Percentiles rank a stretch among this genome's conserved stretches.
Evolutionary conservation across 1,139 yeast species (phyloP).

Genomic region (Suhomyces anneliseae): DNA sequence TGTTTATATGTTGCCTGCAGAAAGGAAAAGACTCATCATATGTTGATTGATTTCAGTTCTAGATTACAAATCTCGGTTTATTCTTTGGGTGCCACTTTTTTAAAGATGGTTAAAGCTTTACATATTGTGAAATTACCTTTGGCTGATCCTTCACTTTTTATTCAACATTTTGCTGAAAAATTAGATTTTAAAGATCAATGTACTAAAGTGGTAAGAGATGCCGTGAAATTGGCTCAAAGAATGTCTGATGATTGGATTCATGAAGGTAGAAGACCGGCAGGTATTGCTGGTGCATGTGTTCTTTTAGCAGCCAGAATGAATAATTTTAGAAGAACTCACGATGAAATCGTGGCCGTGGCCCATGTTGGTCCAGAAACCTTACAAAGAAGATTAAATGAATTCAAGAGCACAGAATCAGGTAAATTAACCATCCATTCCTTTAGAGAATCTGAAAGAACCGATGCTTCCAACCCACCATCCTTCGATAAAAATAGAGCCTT

Average conservation of each 20-base stretch:
- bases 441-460: slow-evolving; percentile 47
- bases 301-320: slow-evolving; percentile 95
- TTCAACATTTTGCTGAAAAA: slow-evolving; percentile 89
- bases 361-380: slow-evolving; percentile 94
- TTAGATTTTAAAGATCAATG: slow-evolving; percentile 73
- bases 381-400: slow-evolving; percentile 86
- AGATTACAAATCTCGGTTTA: slow-evolving; percentile 87
- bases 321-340: slow-evolving; percentile 85
- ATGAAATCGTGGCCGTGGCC: slow-evolving; percentile 92
- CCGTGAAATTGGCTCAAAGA: slow-evolving; percentile 79
- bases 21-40: slow-evolving; percentile 84
- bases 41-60: slow-evolving; percentile 93
- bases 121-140: slow-evolving; percentile 76
- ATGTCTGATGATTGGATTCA: slow-evolving; percentile 96
- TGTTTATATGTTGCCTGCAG: slow-evolving; percentile 95
- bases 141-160: slow-evolving; percentile 91
- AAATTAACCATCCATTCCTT: slow-evolving; percentile 71
- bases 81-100: slow-evolving; percentile 91
- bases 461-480: slow-evolving; percentile 78
- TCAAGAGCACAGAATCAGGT: slow-evolving; percentile 75
- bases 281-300: slow-evolving; percentile 96
- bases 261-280: slow-evolving; percentile 97
- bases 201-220: slow-evolving; percentile 80
- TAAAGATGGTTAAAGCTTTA: slow-evolving; percentile 82
- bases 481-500: slow-evolving; percentile 50